phyloP scores from a whole-genome alignment of 352 stramenopile genomes.

The Phytopythium aichiense region DNA sequence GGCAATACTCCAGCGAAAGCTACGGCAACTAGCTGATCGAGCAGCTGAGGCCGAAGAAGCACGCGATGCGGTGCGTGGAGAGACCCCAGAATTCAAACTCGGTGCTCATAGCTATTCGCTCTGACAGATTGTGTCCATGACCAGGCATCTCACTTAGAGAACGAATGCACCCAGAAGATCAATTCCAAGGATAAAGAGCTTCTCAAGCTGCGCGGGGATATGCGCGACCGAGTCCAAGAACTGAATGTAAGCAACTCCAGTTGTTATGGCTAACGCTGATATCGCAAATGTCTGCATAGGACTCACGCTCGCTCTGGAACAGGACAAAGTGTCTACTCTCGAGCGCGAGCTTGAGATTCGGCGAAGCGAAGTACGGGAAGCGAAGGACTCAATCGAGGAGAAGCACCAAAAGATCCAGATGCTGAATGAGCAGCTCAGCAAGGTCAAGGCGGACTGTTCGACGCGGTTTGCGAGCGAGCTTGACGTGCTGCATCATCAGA shows the following conservation, averaged over 20 bases:
- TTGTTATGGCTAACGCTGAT: not conserved
- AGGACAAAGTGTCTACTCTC: constrained; percentile 19
- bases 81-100: not conserved
- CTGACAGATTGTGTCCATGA: not conserved
- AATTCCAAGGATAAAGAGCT: constrained; percentile 50
- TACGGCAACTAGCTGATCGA: constrained; percentile 41
- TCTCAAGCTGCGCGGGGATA: constrained; percentile 40
- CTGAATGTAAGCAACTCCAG: constrained; percentile 27
- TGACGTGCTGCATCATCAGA: constrained; percentile 50
- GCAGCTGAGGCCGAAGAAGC: constrained; percentile 50
- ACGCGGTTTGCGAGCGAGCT: constrained; percentile 48
- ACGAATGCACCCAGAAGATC: constrained; percentile 37
- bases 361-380: constrained; percentile 46
- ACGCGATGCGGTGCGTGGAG: constrained; percentile 38
- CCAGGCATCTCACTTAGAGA: constrained; percentile 41
- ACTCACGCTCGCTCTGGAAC: not conserved
- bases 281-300: not conserved
- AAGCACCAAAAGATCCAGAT: constrained; percentile 57
- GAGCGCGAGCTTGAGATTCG: constrained; percentile 64
- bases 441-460: constrained; percentile 64
- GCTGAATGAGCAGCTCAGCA: constrained; percentile 70
- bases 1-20: constrained; percentile 30
- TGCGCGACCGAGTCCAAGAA: constrained; percentile 46
- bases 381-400: constrained; percentile 60
- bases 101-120: constrained; percentile 1